These are phyloP conservation scores for Linanthus parryae DNA, from an alignment of 148 eudicot genomes.

Conservation along the genomic window DNA sequence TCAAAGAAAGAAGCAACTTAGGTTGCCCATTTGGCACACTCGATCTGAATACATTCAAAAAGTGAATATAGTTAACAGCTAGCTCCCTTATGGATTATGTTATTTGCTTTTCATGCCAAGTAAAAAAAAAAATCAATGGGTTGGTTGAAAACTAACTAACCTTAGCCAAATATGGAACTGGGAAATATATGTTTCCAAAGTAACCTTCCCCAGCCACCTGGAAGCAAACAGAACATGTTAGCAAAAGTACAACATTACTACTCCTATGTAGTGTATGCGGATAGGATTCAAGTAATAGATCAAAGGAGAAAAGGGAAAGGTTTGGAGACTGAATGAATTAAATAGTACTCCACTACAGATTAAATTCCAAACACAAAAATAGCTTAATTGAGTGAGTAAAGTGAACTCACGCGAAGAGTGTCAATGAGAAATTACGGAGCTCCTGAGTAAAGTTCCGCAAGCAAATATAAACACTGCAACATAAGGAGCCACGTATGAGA, in stretches of 20 bases:
- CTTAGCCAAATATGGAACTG: slow-evolving; percentile 97
- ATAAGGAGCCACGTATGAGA: too few relatives aligned
- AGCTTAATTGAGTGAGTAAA: slow-evolving; percentile 2
- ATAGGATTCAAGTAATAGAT: too few relatives aligned
- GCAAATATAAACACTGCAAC: slow-evolving; percentile 85
- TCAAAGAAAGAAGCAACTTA: slow-evolving; percentile 60
- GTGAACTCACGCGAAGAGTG: slow-evolving; percentile 89
- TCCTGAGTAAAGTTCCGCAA: slow-evolving; percentile 86
- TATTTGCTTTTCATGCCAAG: too few relatives aligned
- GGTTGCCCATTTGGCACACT: slow-evolving; percentile 91
- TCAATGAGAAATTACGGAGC: slow-evolving; percentile 67
- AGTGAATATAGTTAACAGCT: background rate
- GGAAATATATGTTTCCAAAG: slow-evolving; percentile 91
- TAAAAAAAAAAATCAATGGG: background rate
- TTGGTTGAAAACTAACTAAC: slow-evolving; percentile 26
- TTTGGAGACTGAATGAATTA: too few relatives aligned
- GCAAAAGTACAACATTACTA: too few relatives aligned
- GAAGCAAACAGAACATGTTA: slow-evolving; percentile 9
- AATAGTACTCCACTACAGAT: too few relatives aligned
- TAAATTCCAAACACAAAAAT: too few relatives aligned
- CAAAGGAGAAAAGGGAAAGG: too few relatives aligned
- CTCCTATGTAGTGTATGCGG: too few relatives aligned
- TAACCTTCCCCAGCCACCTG: slow-evolving; percentile 97
- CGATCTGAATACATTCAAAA: slow-evolving; percentile 47
- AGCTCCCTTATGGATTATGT: background rate